Conservation (phyloP, 345 rosid species). For the Erysimum cheiranthoides region DNA sequence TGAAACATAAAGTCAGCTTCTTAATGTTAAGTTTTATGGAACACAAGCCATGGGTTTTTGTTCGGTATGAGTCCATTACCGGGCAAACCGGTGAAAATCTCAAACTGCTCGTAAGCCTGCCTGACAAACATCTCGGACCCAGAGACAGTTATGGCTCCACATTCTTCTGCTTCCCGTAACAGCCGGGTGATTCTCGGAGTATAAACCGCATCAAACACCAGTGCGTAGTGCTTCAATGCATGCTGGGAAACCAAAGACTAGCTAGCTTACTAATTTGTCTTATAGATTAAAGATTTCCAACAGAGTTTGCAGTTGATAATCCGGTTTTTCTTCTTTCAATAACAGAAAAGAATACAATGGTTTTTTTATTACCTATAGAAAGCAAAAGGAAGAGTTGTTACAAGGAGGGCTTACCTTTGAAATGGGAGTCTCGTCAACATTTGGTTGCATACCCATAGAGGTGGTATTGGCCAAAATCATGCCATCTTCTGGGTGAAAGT, state of each 20-base stretch:
- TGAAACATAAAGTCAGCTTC: slow-evolving; percentile 12
- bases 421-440: slow-evolving; percentile 80
- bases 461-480: slow-evolving; percentile 96
- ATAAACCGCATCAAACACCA: slow-evolving; percentile 89
- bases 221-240: slow-evolving; percentile 69
- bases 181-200: slow-evolving; percentile 86
- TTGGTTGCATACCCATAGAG: slow-evolving; percentile 95
- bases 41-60: neutral
- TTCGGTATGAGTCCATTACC: slow-evolving; percentile 48
- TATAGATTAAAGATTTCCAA: neutral
- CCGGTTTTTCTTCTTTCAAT: neutral
- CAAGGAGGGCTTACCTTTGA: slow-evolving; percentile 62
- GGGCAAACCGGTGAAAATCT: slow-evolving; percentile 78
- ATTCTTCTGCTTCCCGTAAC: slow-evolving; percentile 82
- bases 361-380: neutral
- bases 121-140: slow-evolving; percentile 94
- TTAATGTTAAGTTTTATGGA: slow-evolving; percentile 19
- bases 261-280: slow-evolving; percentile 8
- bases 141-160: slow-evolving; percentile 70
- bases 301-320: slow-evolving; percentile 2
- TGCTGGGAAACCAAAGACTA: slow-evolving; percentile 49
- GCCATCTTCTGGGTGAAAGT: slow-evolving; percentile 71
- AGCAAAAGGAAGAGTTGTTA: slow-evolving; percentile 18
- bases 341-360: neutral
- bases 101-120: slow-evolving; percentile 88